Percentiles rank a stretch among this genome's conserved stretches.
Conservation (phyloP, 192 early-diverging fungal species). For the Paraglomus brasilianum region DNA sequence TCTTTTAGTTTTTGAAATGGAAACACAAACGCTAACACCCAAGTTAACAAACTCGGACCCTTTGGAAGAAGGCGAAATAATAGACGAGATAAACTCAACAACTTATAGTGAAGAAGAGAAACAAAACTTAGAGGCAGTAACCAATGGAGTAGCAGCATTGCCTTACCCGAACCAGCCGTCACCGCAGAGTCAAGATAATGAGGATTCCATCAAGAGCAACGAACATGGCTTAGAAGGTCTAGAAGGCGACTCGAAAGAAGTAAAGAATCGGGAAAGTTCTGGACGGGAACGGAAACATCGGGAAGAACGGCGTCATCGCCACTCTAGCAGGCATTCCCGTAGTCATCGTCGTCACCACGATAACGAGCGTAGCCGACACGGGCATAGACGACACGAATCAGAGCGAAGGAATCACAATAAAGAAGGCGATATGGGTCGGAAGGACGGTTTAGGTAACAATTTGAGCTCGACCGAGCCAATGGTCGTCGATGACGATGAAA, state of each 20-base stretch:
- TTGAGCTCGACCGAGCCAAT: conserved; percentile 38
- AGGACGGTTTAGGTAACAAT: conserved; percentile 44
- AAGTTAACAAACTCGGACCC: conserved; percentile 27
- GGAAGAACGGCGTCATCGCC: conserved; percentile 9
- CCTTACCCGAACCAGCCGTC: conserved; percentile 20
- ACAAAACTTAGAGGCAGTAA: conserved; percentile 22
- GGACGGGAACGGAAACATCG: background rate
- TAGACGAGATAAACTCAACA: conserved; percentile 23
- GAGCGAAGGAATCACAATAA: conserved; percentile 15
- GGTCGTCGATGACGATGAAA: conserved; percentile 42
- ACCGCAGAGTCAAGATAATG: conserved; percentile 29
- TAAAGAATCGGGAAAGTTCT: background rate
- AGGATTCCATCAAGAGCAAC: conserved; percentile 14
- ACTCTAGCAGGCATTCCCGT: conserved; percentile 21
- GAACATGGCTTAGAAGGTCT: conserved; percentile 17
- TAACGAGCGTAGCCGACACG: conserved; percentile 15
- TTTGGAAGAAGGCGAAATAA: conserved; percentile 31
- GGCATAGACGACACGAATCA: conserved; percentile 6
- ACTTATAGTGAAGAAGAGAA: conserved; percentile 17
- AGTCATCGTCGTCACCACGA: conserved; percentile 4
- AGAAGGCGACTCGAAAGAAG: conserved; percentile 9
- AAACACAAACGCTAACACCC: background rate
- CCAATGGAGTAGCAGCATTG: conserved; percentile 27
- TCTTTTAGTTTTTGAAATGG: too few species aligned
- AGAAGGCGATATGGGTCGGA: conserved; percentile 34